phyloP scores from a whole-genome alignment of 306 rosid genomes.

The Hylodesmum podocarpum region DNA sequence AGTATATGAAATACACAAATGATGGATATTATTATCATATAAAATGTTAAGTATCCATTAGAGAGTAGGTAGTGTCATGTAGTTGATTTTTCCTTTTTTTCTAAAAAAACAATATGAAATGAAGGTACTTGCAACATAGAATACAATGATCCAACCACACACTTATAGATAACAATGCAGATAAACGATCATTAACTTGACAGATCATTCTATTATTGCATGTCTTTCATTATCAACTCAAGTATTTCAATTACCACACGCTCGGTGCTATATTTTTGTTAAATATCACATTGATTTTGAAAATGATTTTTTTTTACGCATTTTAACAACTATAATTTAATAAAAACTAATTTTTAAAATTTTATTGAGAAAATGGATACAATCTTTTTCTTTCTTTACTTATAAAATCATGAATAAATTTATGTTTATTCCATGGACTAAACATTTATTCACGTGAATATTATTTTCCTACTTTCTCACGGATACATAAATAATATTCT shows the following conservation, averaged over 20 bases:
- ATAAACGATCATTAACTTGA: neutral
- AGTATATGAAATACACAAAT: neutral
- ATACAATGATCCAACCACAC: slow-evolving; percentile 11
- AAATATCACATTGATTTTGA: too few relatives aligned
- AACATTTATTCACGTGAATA: too few relatives aligned
- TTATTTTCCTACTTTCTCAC: too few relatives aligned
- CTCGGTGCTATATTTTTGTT: too few relatives aligned
- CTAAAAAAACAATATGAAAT: neutral
- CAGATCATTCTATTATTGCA: neutral
- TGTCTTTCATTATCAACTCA: neutral
- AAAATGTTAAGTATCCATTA: neutral
- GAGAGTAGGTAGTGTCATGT: neutral
- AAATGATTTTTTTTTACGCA: too few relatives aligned
- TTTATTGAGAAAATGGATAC: too few relatives aligned
- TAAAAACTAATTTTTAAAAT: too few relatives aligned
- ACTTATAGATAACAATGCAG: neutral
- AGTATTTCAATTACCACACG: neutral
- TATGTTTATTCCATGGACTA: too few relatives aligned
- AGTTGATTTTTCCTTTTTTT: neutral
- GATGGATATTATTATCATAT: slow-evolving; percentile 37
- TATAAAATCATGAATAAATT: too few relatives aligned
- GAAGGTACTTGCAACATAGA: neutral
- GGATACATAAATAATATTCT: too few relatives aligned
- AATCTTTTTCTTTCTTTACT: too few relatives aligned
- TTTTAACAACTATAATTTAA: too few relatives aligned